Evolutionary conservation across 768 basidiomycete genomes (phyloP).

Genomic region (Zangia roseola): DNA sequence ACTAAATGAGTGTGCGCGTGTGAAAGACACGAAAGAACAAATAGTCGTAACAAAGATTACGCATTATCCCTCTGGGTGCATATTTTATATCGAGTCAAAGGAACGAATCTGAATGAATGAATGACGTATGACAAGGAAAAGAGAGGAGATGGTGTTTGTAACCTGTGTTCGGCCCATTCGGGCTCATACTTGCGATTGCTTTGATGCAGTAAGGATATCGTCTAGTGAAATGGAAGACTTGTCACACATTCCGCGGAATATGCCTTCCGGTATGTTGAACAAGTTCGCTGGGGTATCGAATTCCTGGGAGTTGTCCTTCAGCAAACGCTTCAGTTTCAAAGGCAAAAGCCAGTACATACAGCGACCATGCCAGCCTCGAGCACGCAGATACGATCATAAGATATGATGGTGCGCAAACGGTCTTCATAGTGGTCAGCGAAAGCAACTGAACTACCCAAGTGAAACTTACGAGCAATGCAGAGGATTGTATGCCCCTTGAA

Average conservation of each 20-base stretch:
- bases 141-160: no score
- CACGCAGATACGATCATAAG: constrained; percentile 87
- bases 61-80: no score
- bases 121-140: no score
- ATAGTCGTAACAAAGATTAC: no score
- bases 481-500: constrained; percentile 84
- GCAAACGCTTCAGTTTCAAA: not conserved
- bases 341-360: constrained; percentile 37
- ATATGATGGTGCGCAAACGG: constrained; percentile 82
- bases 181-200: no score
- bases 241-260: constrained; percentile 87
- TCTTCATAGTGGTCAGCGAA: constrained; percentile 41
- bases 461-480: constrained; percentile 77
- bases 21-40: no score
- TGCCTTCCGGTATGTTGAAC: constrained; percentile 54
- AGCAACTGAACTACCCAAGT: not conserved
- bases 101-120: no score
- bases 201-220: constrained; percentile 46
- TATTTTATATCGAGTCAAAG: no score
- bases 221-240: constrained; percentile 72
- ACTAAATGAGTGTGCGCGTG: no score
- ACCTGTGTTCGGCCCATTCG: no score
- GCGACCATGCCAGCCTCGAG: constrained; percentile 78
- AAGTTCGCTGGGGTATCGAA: constrained; percentile 76
- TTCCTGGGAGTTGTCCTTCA: constrained; percentile 45